Evolutionary conservation across 805 yeast species (phyloP), one percentile per base, ranked within the genome.

Genomic region (Kazachstania martiniae): DNA sequence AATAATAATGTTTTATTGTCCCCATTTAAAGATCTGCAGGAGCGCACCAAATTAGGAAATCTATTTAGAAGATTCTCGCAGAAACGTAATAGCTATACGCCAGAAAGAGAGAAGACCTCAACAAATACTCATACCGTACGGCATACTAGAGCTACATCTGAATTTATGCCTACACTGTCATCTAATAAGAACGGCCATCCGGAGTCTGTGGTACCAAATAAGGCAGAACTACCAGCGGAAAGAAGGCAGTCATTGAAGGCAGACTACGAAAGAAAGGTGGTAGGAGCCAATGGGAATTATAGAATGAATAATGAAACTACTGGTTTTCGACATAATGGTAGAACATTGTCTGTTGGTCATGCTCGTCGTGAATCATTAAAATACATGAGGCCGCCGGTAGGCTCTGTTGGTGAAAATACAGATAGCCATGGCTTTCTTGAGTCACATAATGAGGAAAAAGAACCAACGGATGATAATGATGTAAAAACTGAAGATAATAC

Each of bases 301-400:
- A 19, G 10, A 19, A 19, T 19, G 21, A 8, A 8, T 19, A 7
- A 19, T 10, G 10, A 19, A 19, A 19, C 29, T 6, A 22, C 14
- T 1, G n/a, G n/a, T n/a, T n/a, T n/a, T n/a, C n/a, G n/a, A n/a
- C n/a, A n/a, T n/a, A n/a, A n/a, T n/a, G n/a, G n/a, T n/a, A 70
- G 94, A 46, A 91, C 93, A 3, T 83, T 79, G 49, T 79, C 93
- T 12, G 74, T 82, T 30, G 58, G 60, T 3, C 87, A 83, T 50
- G 68, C 72, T 12, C 69, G 83, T 46, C 77, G 72, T 43, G 77
- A 74, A 36, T 66, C 78, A 4, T 53, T 66, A 31, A 64, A 66
- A 40, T 46, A 40, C 17, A 37, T 36, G 29, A 47, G 53, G 35
- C 49, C 56, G 4, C 51, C 52, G 10, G n/a, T n/a, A n/a, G n/a